Evolutionary conservation across 768 basidiomycete species (phyloP).

Genomic region (Termitomyces sp.): DNA sequence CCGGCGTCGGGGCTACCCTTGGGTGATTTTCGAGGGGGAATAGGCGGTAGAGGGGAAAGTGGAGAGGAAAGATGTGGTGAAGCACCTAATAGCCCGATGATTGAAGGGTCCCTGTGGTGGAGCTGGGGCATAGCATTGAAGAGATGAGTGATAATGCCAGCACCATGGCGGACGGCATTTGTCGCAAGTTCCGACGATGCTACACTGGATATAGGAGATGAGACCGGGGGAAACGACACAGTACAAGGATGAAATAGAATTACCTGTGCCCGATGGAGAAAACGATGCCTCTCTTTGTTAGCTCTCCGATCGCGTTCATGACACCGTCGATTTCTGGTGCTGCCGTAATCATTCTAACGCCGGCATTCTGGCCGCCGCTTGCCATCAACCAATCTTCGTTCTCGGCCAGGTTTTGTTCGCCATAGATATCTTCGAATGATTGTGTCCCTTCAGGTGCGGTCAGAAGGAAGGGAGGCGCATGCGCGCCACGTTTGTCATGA

Average conservation of each 20-base stretch:
- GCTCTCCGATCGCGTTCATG: slow-evolving; percentile 59
- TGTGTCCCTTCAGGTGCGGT: slow-evolving; percentile 59
- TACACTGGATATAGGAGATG: slow-evolving; percentile 40
- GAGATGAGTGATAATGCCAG: slow-evolving; percentile 85
- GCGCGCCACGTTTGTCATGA: slow-evolving; percentile 78
- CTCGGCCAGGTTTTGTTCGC: slow-evolving; percentile 57
- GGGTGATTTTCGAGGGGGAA: slow-evolving; percentile 12
- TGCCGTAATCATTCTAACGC: slow-evolving; percentile 78
- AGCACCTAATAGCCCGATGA: slow-evolving; percentile 84
- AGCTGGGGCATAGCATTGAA: slow-evolving; percentile 93
- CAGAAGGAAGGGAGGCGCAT: slow-evolving; percentile 63
- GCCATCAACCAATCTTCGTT: slow-evolving; percentile 67
- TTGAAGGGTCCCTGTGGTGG: slow-evolving; percentile 88
- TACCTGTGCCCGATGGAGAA: slow-evolving; percentile 92
- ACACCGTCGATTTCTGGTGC: slow-evolving; percentile 88
- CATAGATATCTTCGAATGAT: slow-evolving; percentile 75
- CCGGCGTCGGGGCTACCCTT: neutral
- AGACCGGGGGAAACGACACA: slow-evolving; percentile 2
- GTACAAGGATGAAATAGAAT: slow-evolving; percentile 6
- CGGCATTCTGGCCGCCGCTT: slow-evolving; percentile 40
- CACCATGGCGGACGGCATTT: slow-evolving; percentile 66
- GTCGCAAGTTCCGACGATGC: slow-evolving; percentile 75
- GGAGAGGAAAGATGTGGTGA: slow-evolving; percentile 56
- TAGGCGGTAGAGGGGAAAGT: slow-evolving; percentile 26
- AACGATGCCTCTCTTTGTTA: slow-evolving; percentile 62